Conservation (phyloP, 768 basidiomycete genomes). For the Lactarius trivialis region DNA sequence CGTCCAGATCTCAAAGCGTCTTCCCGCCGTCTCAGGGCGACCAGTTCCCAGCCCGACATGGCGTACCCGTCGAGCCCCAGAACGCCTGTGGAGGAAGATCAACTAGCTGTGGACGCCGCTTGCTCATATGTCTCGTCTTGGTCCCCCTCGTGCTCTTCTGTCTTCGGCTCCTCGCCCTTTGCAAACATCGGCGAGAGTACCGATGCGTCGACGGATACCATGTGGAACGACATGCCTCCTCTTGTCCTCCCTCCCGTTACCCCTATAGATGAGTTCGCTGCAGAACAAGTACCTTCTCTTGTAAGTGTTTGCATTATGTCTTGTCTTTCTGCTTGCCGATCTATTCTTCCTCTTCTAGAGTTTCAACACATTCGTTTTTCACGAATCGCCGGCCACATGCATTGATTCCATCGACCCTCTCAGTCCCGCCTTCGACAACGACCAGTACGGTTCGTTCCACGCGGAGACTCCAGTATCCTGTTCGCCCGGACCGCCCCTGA, state of each 20-base stretch:
- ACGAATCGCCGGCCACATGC: conserved; percentile 16
- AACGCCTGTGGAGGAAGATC: background rate
- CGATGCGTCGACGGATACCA: conserved; percentile 1
- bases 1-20: conserved; percentile 11
- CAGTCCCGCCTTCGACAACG: conserved; percentile 2
- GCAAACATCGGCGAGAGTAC: conserved; percentile 5
- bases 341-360: conserved; percentile 3
- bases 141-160: background rate
- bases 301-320: conserved; percentile 14
- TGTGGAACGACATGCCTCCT: conserved; percentile 21
- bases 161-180: conserved; percentile 9
- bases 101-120: background rate
- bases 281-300: conserved; percentile 21
- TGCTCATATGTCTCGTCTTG: too few species aligned
- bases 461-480: conserved; percentile 2
- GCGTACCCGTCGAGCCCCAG: conserved; percentile 11
- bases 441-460: conserved; percentile 7
- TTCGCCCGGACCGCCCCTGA: conserved; percentile 3
- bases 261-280: conserved; percentile 4
- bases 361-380: conserved; percentile 24
- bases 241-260: conserved; percentile 17
- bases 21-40: conserved; percentile 18
- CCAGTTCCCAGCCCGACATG: conserved; percentile 22
- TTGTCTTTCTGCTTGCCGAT: background rate
- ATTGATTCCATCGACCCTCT: conserved; percentile 23